Base-by-base conservation (phyloP, 2,329 filamentous ascomycete genomes). In the Onygenales sp. region DNA sequence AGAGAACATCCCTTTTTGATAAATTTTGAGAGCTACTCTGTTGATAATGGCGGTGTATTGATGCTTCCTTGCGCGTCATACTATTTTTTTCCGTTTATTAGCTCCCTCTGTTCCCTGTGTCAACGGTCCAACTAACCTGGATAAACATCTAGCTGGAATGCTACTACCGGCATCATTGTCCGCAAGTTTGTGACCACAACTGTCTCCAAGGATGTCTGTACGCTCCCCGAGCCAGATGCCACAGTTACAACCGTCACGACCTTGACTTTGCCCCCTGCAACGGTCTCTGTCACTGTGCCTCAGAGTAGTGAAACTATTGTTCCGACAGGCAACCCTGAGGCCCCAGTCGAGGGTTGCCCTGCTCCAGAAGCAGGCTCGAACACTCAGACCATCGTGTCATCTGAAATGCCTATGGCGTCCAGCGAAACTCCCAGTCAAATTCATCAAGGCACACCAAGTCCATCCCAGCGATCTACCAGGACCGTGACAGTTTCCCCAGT, bases 231-330 rank as follows among this genome's bases (percentile, higher is more conserved):
- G 8, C 17, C 6, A 31, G 9, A 41, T 10, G 17, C 21, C 31
- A 17, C 21, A 7, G 39, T 21, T 8, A 49, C 21, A 4, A 49
- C 46, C 8, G 5, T 45, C 42, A 46, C 39, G 21, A 44, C 43
- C 11, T 13, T 44, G 11, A 44, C 43, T 21, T 10, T n/a, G 11
- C 10, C 17, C 17, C 43, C 43, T 10, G 32, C 39, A 36, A 52
- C 50, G 10, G 33, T 52, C 2, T 46, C 44, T 31, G 21, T 52
- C 21, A 52, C 50, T 17, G 27, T 52, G 32, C 38, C 17, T 52
- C 46, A 39, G 14, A 36, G 31, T 41, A 4, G 27, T 49, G 13
- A 35, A 2, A 17, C 46, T n/a, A 14, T n/a, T 36, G 5, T 21
- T 7, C 11, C 46, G 17, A 49, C 35, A 7, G 9, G 10, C 17